These are phyloP conservation scores for Sclerotinia subarctica DNA, from an alignment of 2,329 filamentous ascomycete genomes.

Conservation along the genomic window DNA sequence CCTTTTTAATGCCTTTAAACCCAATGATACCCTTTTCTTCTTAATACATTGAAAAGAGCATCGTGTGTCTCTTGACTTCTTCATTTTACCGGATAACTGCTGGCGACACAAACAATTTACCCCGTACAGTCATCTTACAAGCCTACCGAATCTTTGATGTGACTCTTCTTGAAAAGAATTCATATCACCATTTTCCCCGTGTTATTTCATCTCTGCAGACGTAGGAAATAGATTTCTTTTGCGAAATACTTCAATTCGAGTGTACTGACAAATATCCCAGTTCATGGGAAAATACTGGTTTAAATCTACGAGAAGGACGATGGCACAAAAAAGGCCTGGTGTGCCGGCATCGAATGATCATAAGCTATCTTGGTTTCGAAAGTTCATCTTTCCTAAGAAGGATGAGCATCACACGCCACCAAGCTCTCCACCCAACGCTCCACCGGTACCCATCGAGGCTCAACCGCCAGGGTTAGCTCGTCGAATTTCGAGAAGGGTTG, in stretches of 20 bases:
- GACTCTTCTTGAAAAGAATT: background rate
- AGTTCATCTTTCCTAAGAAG: slow-evolving; percentile 35
- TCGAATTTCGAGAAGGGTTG: slow-evolving; percentile 53
- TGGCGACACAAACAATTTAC: slow-evolving; percentile 27
- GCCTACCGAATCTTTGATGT: slow-evolving; percentile 24
- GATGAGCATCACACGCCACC: slow-evolving; percentile 28
- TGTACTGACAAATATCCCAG: slow-evolving; percentile 14
- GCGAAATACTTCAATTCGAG: background rate
- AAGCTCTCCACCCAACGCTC: slow-evolving; percentile 26
- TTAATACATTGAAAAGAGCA: slow-evolving; percentile 29
- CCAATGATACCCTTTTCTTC: slow-evolving; percentile 33
- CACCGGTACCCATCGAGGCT: slow-evolving; percentile 20
- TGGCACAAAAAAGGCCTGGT: slow-evolving; percentile 30
- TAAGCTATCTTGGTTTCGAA: slow-evolving; percentile 36
- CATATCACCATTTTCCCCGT: background rate
- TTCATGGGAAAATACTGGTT: slow-evolving; percentile 15
- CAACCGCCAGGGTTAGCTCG: slow-evolving; percentile 34
- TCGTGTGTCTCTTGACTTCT: slow-evolving; percentile 33
- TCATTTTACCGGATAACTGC: slow-evolving; percentile 31
- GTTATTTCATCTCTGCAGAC: slow-evolving; percentile 5
- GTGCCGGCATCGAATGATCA: slow-evolving; percentile 35
- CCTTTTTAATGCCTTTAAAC: slow-evolving; percentile 22
- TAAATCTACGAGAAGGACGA: slow-evolving; percentile 1
- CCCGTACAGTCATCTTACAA: slow-evolving; percentile 25
- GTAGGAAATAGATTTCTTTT: slow-evolving; percentile 18